These are phyloP conservation scores for Diaporthe aspalathi DNA, from an alignment of 2,329 filamentous ascomycete species.

Conservation along the genomic window DNA sequence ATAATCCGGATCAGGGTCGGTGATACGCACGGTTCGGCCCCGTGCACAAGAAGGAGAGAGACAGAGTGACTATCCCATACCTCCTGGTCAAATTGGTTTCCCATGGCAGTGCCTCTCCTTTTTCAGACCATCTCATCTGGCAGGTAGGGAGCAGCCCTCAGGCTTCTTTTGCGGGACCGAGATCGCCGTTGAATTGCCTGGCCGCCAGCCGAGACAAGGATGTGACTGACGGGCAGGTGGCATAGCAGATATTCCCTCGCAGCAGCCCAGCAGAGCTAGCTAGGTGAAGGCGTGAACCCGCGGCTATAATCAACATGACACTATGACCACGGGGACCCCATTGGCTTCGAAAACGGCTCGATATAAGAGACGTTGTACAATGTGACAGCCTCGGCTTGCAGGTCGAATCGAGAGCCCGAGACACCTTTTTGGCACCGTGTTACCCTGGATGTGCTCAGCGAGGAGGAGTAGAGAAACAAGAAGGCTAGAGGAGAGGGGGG, in stretches of 20 bases:
- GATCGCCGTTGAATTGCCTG: slow-evolving; percentile 22
- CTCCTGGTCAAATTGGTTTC: slow-evolving; percentile 4
- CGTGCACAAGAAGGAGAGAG: slow-evolving; percentile 8
- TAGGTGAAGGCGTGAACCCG: neutral
- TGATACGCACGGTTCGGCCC: slow-evolving; percentile 21
- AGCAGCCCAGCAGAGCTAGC: neutral
- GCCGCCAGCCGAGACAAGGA: slow-evolving; percentile 18
- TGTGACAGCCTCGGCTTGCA: slow-evolving; percentile 5
- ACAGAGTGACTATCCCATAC: neutral
- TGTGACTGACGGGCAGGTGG: slow-evolving; percentile 23
- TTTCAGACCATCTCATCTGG: neutral
- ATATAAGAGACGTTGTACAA: slow-evolving; percentile 19
- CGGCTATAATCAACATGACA: slow-evolving; percentile 17
- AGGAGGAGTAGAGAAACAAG: neutral
- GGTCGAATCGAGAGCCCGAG: slow-evolving; percentile 21
- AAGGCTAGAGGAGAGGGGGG: neutral
- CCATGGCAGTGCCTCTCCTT: neutral
- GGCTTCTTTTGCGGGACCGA: neutral
- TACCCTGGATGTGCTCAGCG: slow-evolving; percentile 1
- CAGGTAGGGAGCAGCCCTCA: neutral
- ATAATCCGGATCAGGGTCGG: slow-evolving; percentile 19
- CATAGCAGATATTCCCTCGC: neutral
- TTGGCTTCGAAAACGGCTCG: slow-evolving; percentile 5
- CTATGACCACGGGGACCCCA: slow-evolving; percentile 1
- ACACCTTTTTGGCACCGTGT: slow-evolving; percentile 15